Base-by-base conservation (phyloP, 108 stramenopile species). In the Skeletonema marinoi region DNA sequence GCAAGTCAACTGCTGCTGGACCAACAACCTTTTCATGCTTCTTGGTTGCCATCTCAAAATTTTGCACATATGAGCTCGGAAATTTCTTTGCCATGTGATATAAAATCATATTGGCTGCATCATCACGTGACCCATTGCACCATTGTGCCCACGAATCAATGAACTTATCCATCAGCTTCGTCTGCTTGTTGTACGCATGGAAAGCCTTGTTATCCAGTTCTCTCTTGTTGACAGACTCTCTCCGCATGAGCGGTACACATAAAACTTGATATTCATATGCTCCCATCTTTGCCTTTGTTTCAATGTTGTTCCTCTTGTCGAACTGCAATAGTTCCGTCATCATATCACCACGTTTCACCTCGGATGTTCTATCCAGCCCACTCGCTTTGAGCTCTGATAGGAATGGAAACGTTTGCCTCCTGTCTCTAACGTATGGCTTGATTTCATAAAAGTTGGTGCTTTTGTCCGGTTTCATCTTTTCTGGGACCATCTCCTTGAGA, bases 301-400 rank as follows among this genome's bases (percentile, higher is more conserved):
- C 38, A 21, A 58, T 60, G 13, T 60, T 60, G 21, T 70, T 70
- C 70, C 33, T 58, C 70, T 58, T 70, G 51, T 70, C 70, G 13
- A 29, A 59, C 29, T 58, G 70, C 32, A 70, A 39, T 29, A 56
- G 32, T 32, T 70, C 70, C 31, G 70, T 67, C 36, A 67, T 13
- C 44, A 58, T 25, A 42, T 58, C 56, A 16, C 54, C 32, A n/a
- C 54, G 54, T 16, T 50, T 48, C 29, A 54, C 7, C 32, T 31
- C 2, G n/a, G 54, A 58, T 2, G 32, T 38, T 16, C 66, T 42
- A 16, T 60, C 70, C 56, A 39, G 17, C 25, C 19, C 66, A 67
- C 17, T 48, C 41, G 66, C 66, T 3, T 48, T 48, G 44, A 67
- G n/a, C 38, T 67, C 39, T 0, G 44, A n/a, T 13, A 67, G 66